Conservation (phyloP, 2,329 filamentous ascomycete genomes). For the Arthrobotrys pseudoclavata region DNA sequence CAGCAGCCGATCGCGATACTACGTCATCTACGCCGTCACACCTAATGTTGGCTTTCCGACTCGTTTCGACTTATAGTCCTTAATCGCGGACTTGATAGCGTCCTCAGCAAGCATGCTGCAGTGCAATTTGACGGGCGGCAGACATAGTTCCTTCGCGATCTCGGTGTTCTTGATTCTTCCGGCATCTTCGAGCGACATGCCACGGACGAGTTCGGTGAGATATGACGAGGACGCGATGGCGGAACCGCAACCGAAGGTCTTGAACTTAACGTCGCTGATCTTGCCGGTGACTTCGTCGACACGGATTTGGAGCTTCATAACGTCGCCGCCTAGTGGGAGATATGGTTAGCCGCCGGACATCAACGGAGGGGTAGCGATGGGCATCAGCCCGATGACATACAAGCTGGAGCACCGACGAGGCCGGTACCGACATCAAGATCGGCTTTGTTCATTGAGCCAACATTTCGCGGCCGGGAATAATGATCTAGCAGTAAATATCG, state of each 20-base stretch:
- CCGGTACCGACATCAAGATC: constrained; percentile 89
- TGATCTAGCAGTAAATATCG: constrained; percentile 76
- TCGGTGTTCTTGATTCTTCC: constrained; percentile 94
- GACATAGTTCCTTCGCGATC: constrained; percentile 94
- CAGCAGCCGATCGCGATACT: constrained; percentile 10
- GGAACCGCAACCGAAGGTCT: constrained; percentile 94
- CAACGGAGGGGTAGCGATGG: constrained; percentile 12
- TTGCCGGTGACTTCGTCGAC: constrained; percentile 85
- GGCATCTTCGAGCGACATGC: constrained; percentile 96
- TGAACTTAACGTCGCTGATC: constrained; percentile 96
- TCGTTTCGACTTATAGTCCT: constrained; percentile 92
- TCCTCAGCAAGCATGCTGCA: constrained; percentile 94
- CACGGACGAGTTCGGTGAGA: constrained; percentile 91
- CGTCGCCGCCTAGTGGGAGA: constrained; percentile 74
- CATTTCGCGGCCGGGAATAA: constrained; percentile 83
- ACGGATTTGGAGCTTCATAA: constrained; percentile 94
- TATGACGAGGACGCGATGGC: constrained; percentile 97
- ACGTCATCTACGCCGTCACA: constrained; percentile 43
- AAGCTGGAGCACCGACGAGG: constrained; percentile 86
- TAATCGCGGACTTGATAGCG: constrained; percentile 91
- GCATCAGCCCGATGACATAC: constrained; percentile 36
- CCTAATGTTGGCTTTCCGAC: constrained; percentile 61
- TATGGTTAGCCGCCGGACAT: constrained; percentile 9
- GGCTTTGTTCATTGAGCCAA: constrained; percentile 82
- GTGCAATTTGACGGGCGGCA: constrained; percentile 91